Conservation (phyloP, 2,329 filamentous ascomycete species). For the Sporothrix brasiliensis region DNA sequence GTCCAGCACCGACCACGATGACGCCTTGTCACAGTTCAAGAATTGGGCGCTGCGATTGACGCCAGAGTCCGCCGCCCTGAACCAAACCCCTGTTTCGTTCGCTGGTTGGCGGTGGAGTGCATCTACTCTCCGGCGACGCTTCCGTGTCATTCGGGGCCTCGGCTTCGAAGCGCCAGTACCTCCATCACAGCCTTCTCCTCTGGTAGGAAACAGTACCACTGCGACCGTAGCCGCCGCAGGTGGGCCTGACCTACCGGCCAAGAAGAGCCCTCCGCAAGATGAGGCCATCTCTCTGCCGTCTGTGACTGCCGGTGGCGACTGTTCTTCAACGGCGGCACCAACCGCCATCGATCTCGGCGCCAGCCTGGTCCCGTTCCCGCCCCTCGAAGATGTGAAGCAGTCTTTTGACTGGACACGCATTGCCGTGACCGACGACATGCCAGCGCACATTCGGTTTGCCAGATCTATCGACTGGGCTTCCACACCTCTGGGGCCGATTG, state of each 20-base stretch:
- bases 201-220: constrained; percentile 40
- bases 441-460: constrained; percentile 72
- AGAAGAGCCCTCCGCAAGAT: background rate
- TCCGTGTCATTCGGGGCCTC: constrained; percentile 67
- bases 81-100: constrained; percentile 48
- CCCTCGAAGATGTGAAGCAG: constrained; percentile 44
- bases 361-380: background rate
- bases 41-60: constrained; percentile 64
- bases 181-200: constrained; percentile 46
- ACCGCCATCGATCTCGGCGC: constrained; percentile 8
- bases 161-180: constrained; percentile 31
- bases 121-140: constrained; percentile 67
- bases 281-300: background rate
- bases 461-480: constrained; percentile 72
- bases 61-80: background rate
- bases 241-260: background rate
- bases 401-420: constrained; percentile 84
- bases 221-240: background rate
- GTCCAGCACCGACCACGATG: constrained; percentile 46
- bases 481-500: constrained; percentile 75
- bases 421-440: constrained; percentile 63
- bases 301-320: background rate
- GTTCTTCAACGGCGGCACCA: background rate
- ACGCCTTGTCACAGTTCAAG: constrained; percentile 66
- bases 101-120: constrained; percentile 70